A percentile compares a stretch with the other conserved stretches of the same genome.
Evolutionary conservation across 345 rosid species (phyloP).

Genomic region (Clarkia xantiana): DNA sequence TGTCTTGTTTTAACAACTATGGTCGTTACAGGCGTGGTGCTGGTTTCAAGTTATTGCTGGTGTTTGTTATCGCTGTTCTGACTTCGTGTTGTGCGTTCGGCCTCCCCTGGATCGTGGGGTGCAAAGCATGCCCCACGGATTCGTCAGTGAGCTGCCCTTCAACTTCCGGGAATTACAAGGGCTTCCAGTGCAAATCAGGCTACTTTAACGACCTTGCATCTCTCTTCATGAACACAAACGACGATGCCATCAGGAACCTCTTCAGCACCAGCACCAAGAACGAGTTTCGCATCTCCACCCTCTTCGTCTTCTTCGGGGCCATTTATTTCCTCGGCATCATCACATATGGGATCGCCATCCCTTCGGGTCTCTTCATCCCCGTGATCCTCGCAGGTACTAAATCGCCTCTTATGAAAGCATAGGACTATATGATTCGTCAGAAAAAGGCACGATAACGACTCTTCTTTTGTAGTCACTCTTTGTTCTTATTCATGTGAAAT

Average conservation of each 20-base stretch:
- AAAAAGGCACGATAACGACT: too few relatives aligned
- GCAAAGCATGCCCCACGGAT: constrained; percentile 41
- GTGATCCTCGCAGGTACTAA: constrained; percentile 33
- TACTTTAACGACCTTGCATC: constrained; percentile 59
- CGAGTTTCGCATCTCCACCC: constrained; percentile 33
- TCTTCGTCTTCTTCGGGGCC: constrained; percentile 44
- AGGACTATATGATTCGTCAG: too few relatives aligned
- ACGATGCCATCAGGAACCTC: constrained; percentile 50
- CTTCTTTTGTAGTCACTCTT: too few relatives aligned
- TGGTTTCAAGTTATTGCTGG: constrained; percentile 31
- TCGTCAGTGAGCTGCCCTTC: constrained; percentile 34
- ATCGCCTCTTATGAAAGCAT: too few relatives aligned
- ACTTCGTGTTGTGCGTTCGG: constrained; percentile 53
- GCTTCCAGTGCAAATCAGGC: constrained; percentile 39
- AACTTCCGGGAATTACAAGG: constrained; percentile 39
- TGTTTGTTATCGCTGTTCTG: constrained; percentile 28
- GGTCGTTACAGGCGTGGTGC: constrained; percentile 33
- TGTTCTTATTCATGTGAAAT: too few relatives aligned
- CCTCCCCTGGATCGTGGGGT: constrained; percentile 42
- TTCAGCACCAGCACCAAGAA: constrained; percentile 26
- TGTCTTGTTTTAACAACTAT: background rate
- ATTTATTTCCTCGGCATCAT: constrained; percentile 41
- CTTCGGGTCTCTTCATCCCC: constrained; percentile 68
- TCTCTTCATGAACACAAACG: constrained; percentile 48
- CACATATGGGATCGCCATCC: constrained; percentile 57